Base-by-base conservation (phyloP, 1,139 yeast genomes). In the Yamadazyma jaroonii region DNA sequence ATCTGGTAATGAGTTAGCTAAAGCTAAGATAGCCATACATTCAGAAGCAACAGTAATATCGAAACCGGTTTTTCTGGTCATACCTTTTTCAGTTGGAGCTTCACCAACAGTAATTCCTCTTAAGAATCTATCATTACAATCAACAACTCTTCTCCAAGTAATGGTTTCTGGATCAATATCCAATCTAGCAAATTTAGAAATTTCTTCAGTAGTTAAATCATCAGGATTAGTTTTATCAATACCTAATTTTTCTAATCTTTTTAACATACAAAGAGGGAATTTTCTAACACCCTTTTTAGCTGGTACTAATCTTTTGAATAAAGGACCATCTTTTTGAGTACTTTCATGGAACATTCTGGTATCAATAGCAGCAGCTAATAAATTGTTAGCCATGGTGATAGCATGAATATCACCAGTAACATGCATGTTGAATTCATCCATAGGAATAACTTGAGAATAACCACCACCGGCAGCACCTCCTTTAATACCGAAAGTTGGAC, bases 401-500 rank as follows among this genome's bases (percentile, higher is more conserved):
- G 98, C 98, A 62, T 92, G 98, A 52, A 92, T 90, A 62, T 92
- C 98, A 62, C 98, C 98, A 36, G 98, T 92, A 50, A 92, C 81
- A 62, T 92, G 98, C 86, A 92, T 81, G 72, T 92, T 92, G 74
- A 92, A 92, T 66, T 92, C 98, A 62, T 92, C 98, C 98, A 92
- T 92, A 46, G 98, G 98, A 57, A 92, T 89, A 36, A 92, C 97
- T 69, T 92, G 97, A 8, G 97, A 84, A 67, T 90, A 92, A 44
- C 98, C 98, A 61, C 98, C 98, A 59, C 98, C 98, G 13, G 98
- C 97, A 47, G 98, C 98, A 66, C 98, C 98, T 61, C 97, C 97
- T 68, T 90, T 92, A 59, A 92, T 89, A 66, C 98, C 98, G 56
- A 92, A 92, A 14, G 98, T 92, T 43, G 98, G 98, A 37, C 98